phyloP scores from a whole-genome alignment of 2,329 filamentous ascomycete genomes.

The Colletotrichum navitas region DNA sequence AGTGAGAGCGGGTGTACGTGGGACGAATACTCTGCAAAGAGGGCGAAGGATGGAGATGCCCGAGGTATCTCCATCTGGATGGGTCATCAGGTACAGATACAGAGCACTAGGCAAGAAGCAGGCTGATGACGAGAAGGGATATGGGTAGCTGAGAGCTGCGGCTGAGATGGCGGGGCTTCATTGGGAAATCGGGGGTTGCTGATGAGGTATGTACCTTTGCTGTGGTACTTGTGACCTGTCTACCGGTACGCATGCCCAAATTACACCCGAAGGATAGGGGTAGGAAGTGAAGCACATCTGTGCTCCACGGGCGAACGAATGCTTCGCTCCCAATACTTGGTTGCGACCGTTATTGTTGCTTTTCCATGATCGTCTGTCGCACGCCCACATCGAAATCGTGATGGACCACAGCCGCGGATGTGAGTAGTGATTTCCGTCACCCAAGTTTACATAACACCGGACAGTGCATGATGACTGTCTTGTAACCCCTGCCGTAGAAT shows the following conservation, averaged over 20 bases:
- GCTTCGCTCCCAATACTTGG: background rate
- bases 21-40: background rate
- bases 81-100: too few species aligned
- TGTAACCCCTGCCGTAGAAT: slow-evolving; percentile 9
- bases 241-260: background rate
- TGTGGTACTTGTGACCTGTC: background rate
- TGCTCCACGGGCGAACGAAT: background rate
- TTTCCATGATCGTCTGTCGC: slow-evolving; percentile 1
- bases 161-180: slow-evolving; percentile 15
- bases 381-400: slow-evolving; percentile 29
- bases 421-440: slow-evolving; percentile 33
- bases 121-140: background rate
- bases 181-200: background rate
- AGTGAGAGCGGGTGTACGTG: background rate
- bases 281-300: background rate
- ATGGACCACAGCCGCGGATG: slow-evolving; percentile 32
- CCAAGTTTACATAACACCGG: slow-evolving; percentile 7
- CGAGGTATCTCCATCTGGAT: background rate
- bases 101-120: background rate
- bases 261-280: background rate
- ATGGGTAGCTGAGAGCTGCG: slow-evolving; percentile 8
- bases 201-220: background rate
- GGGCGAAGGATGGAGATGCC: background rate
- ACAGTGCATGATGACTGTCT: slow-evolving; percentile 2
- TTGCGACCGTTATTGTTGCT: slow-evolving; percentile 5